Base-by-base conservation (phyloP, 1,284 basidiomycete species). In the Prillingera fragicola region DNA sequence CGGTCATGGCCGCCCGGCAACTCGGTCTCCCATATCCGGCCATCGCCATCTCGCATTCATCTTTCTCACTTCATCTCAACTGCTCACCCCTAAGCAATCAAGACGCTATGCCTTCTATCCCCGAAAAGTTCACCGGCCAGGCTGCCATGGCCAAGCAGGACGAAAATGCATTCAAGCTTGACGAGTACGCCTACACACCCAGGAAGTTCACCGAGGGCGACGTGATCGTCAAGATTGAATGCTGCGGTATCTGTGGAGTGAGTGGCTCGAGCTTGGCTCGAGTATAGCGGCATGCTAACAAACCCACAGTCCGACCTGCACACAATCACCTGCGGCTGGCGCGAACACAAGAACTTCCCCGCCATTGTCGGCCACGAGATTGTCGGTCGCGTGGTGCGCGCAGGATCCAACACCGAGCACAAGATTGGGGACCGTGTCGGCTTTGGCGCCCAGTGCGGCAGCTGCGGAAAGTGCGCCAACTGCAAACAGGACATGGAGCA, bases 391-490 rank as follows among this genome's bases (percentile, higher is more conserved):
- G 74, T 70, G 25, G 60, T 67, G 15, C 53, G 59, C 13, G 69
- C 70, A 13, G 71, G 72, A 21, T 57, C 59, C 44, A 67, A 67
- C 47, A 63, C 74, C 56, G 70, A 74, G 56, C 73, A 76, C 57
- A 80, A 80, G 57, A 73, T 78, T 32, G 81, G 81, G 38, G 78
- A 83, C 60, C 72, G 79, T 14, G 81, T 78, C 46, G 81, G 81
- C 44, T 80, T 83, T 13, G 81, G 82, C 19, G 80, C 81, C 3
- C 77, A 79, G 61, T 74, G 81, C 31, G 73, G 69, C 37, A 72
- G 74, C 10, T 82, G 80, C 67, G 62, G 75, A 46, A 49, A 74
- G 22, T 83, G 81, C 61, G 60, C 69, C 9, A 72, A 75, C 34
- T 83, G 81, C 72, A 76, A 75, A 45, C 60, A 62, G 24, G 75